Conservation (phyloP, 1,284 basidiomycete species). For the Mycena sp. region DNA sequence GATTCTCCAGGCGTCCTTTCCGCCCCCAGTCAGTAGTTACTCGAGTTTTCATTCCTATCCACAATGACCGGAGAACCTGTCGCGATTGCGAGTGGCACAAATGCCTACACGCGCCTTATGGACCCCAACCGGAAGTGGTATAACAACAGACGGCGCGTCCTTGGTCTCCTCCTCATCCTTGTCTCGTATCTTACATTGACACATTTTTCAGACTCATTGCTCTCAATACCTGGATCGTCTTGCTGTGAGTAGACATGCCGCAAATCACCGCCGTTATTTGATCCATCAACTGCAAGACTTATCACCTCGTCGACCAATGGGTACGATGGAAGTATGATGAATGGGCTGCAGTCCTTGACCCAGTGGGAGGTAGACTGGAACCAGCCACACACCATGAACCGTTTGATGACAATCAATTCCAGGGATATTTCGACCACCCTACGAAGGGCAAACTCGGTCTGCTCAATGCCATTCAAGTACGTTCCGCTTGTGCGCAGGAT, state of each 20-base stretch:
- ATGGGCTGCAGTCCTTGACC: constrained; percentile 73
- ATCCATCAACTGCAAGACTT: constrained; percentile 53
- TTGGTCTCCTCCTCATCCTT: constrained; percentile 7
- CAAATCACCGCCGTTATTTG: neutral
- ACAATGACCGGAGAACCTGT: constrained; percentile 64
- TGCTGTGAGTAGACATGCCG: constrained; percentile 59
- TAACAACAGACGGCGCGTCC: constrained; percentile 72
- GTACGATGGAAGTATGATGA: constrained; percentile 84
- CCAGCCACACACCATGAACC: neutral
- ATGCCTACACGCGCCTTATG: constrained; percentile 64
- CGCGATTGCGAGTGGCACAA: constrained; percentile 49
- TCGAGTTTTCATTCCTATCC: constrained; percentile 42
- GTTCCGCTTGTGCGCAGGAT: neutral
- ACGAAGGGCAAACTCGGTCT: constrained; percentile 70
- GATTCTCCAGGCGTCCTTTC: constrained; percentile 27
- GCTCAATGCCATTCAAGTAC: constrained; percentile 81
- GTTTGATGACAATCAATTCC: too few relatives aligned
- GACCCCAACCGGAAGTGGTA: constrained; percentile 78
- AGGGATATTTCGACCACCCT: constrained; percentile 55
- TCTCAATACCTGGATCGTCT: constrained; percentile 75
- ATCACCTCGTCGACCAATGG: constrained; percentile 84
- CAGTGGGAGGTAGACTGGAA: constrained; percentile 68
- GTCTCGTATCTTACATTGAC: neutral
- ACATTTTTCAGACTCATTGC: constrained; percentile 55
- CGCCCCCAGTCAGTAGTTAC: constrained; percentile 42